Conservation (phyloP, 2,329 filamentous ascomycete species). For the Stromatinia cepivora region DNA sequence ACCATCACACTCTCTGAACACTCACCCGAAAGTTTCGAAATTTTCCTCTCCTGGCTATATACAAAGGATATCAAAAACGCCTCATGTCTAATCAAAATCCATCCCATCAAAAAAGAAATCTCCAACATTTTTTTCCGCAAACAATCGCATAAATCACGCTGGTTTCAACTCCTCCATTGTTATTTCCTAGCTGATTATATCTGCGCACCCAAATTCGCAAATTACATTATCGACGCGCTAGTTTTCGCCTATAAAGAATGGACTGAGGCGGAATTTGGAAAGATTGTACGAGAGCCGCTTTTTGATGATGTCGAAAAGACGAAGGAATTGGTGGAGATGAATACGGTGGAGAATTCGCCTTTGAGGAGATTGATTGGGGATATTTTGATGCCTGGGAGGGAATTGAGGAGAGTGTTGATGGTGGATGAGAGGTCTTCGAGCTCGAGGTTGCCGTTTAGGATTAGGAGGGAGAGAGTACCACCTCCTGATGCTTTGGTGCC, state of each 20-base stretch:
- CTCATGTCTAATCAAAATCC: neutral
- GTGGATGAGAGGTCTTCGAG: too few relatives aligned
- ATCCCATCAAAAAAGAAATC: too few relatives aligned
- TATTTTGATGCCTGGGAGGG: neutral
- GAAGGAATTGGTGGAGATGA: neutral
- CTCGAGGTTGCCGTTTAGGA: too few relatives aligned
- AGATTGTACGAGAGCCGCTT: neutral
- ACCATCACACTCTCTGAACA: neutral
- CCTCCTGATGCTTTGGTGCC: neutral
- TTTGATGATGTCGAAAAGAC: neutral
- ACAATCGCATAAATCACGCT: neutral
- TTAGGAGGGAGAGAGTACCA: too few relatives aligned
- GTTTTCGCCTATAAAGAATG: neutral
- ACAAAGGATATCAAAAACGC: neutral
- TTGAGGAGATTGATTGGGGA: neutral
- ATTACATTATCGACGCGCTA: constrained; percentile 5
- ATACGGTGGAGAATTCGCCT: neutral
- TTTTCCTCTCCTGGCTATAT: constrained; percentile 10
- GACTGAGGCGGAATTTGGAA: neutral
- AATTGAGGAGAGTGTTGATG: too few relatives aligned
- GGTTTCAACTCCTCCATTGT: constrained; percentile 7
- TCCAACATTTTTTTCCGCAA: neutral
- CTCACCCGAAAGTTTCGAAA: neutral
- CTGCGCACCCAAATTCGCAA: neutral
- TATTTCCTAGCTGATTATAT: constrained; percentile 10